Percentiles rank a stretch among this genome's conserved stretches.
Conservation (phyloP, 768 basidiomycete genomes). For the Cyclocybe aegerita region DNA sequence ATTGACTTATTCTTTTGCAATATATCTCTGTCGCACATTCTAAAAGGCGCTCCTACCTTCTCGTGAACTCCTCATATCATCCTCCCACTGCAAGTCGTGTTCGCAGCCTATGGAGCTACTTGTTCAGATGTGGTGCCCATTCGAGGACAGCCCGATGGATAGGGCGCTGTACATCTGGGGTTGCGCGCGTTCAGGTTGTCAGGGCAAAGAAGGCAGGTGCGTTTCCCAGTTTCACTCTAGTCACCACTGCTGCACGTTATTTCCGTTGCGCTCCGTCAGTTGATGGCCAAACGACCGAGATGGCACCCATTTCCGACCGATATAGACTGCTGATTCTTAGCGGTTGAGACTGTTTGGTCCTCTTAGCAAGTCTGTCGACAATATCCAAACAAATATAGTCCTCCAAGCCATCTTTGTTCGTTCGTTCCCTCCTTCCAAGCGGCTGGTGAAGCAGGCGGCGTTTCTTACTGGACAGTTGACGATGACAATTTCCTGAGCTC, state of each 20-base stretch:
- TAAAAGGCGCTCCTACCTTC: conserved; percentile 73
- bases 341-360: too few relatives aligned
- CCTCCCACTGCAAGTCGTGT: conserved; percentile 73
- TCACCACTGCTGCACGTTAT: neutral
- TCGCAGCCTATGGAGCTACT: conserved; percentile 75
- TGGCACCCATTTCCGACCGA: too few relatives aligned
- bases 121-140: conserved; percentile 88
- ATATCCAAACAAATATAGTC: too few relatives aligned
- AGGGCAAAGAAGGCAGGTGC: conserved; percentile 77
- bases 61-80: conserved; percentile 57
- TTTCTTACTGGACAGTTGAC: too few relatives aligned
- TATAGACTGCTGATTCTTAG: too few relatives aligned
- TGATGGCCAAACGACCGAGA: too few relatives aligned
- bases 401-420: too few relatives aligned
- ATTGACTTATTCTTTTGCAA: conserved; percentile 31
- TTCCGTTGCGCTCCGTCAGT: neutral
- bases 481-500: too few relatives aligned
- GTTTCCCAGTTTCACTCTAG: conserved; percentile 23
- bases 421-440: too few relatives aligned
- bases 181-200: conserved; percentile 69
- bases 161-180: conserved; percentile 86
- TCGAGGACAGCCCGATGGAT: conserved; percentile 83
- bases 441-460: too few relatives aligned
- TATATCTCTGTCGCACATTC: conserved; percentile 6
- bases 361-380: too few relatives aligned